These are phyloP conservation scores for Strobilomyces dryophilus DNA, from an alignment of 768 basidiomycete genomes.

Conservation along the genomic window DNA sequence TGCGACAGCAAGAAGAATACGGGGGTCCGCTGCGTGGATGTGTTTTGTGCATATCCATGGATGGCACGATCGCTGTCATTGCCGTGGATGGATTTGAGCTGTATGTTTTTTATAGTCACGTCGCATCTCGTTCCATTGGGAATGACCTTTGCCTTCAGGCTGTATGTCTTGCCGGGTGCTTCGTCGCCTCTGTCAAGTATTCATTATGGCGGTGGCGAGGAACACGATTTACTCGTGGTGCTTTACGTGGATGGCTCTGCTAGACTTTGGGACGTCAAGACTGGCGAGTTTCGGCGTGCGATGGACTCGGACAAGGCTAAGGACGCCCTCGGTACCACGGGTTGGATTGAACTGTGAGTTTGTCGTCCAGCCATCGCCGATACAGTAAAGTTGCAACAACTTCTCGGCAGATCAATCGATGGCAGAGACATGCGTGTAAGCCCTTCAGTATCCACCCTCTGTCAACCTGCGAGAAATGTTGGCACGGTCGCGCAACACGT, in stretches of 20 bases:
- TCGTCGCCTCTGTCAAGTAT: conserved; percentile 60
- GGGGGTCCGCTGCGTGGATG: conserved; percentile 62
- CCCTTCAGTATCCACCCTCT: conserved; percentile 25
- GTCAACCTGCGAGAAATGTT: too few species aligned
- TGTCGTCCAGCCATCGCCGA: background rate
- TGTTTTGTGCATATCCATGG: conserved; percentile 64
- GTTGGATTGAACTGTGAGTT: conserved; percentile 70
- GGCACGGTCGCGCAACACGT: too few species aligned
- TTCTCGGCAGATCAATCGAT: conserved; percentile 22
- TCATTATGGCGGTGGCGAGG: conserved; percentile 49
- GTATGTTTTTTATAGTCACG: conserved; percentile 48
- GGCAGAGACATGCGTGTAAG: conserved; percentile 24
- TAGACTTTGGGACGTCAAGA: conserved; percentile 82
- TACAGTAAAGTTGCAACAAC: background rate
- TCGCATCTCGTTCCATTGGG: background rate
- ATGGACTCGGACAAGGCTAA: conserved; percentile 73
- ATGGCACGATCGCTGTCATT: conserved; percentile 84
- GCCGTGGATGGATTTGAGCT: conserved; percentile 69
- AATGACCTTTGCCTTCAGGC: conserved; percentile 37
- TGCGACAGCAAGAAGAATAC: conserved; percentile 42
- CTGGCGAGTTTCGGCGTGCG: conserved; percentile 81
- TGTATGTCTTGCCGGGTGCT: conserved; percentile 80
- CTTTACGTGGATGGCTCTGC: conserved; percentile 74
- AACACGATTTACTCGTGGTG: conserved; percentile 63
- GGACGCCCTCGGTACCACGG: conserved; percentile 65